phyloP scores from a whole-genome alignment of 805 yeast genomes.

The Wickerhamiella dianesei region DNA sequence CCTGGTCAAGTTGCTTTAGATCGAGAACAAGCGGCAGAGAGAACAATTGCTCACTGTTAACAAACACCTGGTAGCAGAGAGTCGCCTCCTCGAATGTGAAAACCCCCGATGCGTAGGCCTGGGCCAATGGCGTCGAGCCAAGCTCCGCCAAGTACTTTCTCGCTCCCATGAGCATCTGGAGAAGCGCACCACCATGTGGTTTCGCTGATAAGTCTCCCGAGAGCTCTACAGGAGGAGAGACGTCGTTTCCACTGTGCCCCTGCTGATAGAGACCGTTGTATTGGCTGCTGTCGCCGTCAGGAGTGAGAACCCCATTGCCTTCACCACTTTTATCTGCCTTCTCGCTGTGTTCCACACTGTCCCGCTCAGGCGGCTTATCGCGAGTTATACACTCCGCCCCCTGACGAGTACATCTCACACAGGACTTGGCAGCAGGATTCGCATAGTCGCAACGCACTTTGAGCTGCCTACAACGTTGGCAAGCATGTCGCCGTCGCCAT shows the following conservation, averaged over 20 bases:
- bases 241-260: not conserved
- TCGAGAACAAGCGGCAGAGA: conserved; percentile 7
- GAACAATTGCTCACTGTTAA: conserved; percentile 1
- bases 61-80: conserved; percentile 5
- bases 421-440: conserved; percentile 16
- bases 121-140: conserved; percentile 9
- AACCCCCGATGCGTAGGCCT: conserved; percentile 9
- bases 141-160: not conserved
- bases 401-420: conserved; percentile 17
- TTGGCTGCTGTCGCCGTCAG: not conserved
- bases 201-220: not conserved
- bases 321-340: not conserved
- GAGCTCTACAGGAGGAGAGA: not conserved
- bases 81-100: conserved; percentile 12
- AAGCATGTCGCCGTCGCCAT: conserved; percentile 22
- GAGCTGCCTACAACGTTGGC: conserved; percentile 20
- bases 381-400: conserved; percentile 1
- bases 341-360: not conserved
- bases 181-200: not conserved
- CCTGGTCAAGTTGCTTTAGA: conserved; percentile 10
- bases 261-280: not conserved
- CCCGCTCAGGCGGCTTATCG: not conserved
- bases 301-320: not conserved
- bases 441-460: conserved; percentile 23
- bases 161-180: not conserved